Percentiles rank a stretch among this genome's conserved stretches.
Conservation (phyloP, 2,329 filamentous ascomycete genomes). For the Acrodontium crateriforme region DNA sequence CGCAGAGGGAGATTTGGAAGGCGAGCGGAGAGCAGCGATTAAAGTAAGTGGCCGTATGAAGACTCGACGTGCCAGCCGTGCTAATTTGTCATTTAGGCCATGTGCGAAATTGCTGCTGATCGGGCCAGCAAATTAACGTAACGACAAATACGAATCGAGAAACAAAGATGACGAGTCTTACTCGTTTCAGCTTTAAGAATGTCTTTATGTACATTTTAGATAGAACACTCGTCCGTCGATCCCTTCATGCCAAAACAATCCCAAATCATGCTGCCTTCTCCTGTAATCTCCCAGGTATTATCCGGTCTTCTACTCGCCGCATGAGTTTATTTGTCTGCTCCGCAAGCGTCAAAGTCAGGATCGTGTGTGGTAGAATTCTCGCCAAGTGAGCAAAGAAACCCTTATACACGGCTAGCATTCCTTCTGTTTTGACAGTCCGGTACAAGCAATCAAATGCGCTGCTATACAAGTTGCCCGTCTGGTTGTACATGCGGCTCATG, state of each 20-base stretch:
- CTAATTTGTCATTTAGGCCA: conserved; percentile 44
- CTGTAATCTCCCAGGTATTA: conserved; percentile 21
- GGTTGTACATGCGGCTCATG: conserved; percentile 98
- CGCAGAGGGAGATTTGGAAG: conserved; percentile 46
- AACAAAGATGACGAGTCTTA: not conserved
- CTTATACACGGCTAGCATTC: conserved; percentile 89
- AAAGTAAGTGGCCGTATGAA: conserved; percentile 40
- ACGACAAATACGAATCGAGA: not conserved
- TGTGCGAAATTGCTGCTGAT: conserved; percentile 82
- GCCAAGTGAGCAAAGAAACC: conserved; percentile 92
- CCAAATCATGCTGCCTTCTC: conserved; percentile 11
- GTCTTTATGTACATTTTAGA: no score
- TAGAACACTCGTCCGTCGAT: no score
- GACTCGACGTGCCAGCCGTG: not conserved
- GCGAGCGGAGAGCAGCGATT: conserved; percentile 61
- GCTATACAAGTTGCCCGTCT: conserved; percentile 92
- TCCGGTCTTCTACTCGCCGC: conserved; percentile 55
- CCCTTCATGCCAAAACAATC: no score
- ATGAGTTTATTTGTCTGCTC: conserved; percentile 96
- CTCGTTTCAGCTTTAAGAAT: no score
- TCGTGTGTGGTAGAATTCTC: conserved; percentile 84
- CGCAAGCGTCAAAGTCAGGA: conserved; percentile 68
- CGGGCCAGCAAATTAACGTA: conserved; percentile 49
- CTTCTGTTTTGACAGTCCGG: conserved; percentile 85
- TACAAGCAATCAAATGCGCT: conserved; percentile 83